Base-by-base conservation (phyloP, 768 basidiomycete species). In the Russula sp. region DNA sequence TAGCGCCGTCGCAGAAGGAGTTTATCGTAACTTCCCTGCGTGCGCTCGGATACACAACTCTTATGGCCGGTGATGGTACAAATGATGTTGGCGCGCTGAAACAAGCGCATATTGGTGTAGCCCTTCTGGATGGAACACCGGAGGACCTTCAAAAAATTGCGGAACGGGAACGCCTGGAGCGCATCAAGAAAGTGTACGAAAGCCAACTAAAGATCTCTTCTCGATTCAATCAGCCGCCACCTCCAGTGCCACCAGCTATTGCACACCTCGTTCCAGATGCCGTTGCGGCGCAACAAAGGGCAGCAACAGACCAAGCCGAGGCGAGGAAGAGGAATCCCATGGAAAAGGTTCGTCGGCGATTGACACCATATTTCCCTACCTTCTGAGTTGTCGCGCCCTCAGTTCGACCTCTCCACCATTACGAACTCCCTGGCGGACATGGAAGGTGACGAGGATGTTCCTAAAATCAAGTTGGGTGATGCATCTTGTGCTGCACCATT, bases 51-150 rank as follows among this genome's bases (percentile, higher is more conserved):
- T 99, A 93, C 71, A 81, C 81, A 16, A 99, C 97, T 0, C 80
- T 99, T 55, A 98, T 98, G 97, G 97, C 95, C 6, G 97, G 97
- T 55, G 97, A 99, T 71, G 97, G 97, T 35, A 99, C 97, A 5
- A 98, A 99, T 71, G 97, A 98, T 65, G 97, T 99, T 53, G 97
- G 97, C 25, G 97, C 97, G 3, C 82, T 99, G 56, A 99, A 98
- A 74, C 94, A 97, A 72, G 97, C 97, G 0, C 93, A 99, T 72
- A 88, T 99, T 61, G 96, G 97, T 54, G 90, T 98, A 34, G 96
- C 96, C 1, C 77, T 94, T 3, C 76, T 97, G 57, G 93, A 98
- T 69, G 93, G 96, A 0, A 91, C 94, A 0, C 82, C 83, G 0
- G 95, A 95, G 67, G 96, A 98, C 69, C 75, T 99, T 25, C 83